Evolutionary conservation across 1,139 yeast species (phyloP).

Genomic region (Kluyveromyces marxianus): DNA sequence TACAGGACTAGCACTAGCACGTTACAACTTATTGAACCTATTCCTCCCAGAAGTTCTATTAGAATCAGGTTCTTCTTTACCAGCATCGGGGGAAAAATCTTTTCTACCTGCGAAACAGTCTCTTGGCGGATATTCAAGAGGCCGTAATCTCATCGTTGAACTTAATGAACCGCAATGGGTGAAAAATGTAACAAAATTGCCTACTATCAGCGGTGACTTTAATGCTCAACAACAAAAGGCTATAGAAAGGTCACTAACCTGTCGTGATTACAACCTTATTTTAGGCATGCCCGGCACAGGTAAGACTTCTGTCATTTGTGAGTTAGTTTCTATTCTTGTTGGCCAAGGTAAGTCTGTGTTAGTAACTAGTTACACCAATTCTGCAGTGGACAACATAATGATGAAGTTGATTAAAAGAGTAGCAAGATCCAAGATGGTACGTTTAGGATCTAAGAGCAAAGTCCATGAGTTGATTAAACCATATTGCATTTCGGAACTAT

Average conservation of each 20-base stretch:
- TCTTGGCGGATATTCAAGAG: conserved; percentile 44
- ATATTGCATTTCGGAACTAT: conserved; percentile 19
- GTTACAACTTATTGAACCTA: conserved; percentile 66
- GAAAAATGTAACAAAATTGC: conserved; percentile 21
- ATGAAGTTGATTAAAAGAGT: conserved; percentile 53
- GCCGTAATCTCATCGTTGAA: conserved; percentile 60
- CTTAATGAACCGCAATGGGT: conserved; percentile 38
- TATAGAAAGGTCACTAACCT: conserved; percentile 50
- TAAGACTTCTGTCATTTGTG: conserved; percentile 85
- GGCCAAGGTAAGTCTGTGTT: conserved; percentile 58
- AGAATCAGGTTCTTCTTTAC: not conserved
- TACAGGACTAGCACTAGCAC: conserved; percentile 67
- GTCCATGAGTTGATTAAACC: conserved; percentile 58
- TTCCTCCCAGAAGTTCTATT: conserved; percentile 36
- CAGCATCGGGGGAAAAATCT: conserved; percentile 10
- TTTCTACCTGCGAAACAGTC: conserved; percentile 17
- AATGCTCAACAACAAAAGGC: conserved; percentile 71
- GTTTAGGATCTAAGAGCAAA: conserved; percentile 50
- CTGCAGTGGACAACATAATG: conserved; percentile 90
- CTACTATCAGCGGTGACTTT: conserved; percentile 25
- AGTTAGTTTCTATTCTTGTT: conserved; percentile 56
- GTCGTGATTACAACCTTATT: conserved; percentile 71
- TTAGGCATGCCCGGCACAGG: conserved; percentile 99
- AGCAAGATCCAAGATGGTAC: conserved; percentile 19
- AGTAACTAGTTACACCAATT: conserved; percentile 83